phyloP scores from a whole-genome alignment of 495 filamentous ascomycete species.

The Penicillium herquei region DNA sequence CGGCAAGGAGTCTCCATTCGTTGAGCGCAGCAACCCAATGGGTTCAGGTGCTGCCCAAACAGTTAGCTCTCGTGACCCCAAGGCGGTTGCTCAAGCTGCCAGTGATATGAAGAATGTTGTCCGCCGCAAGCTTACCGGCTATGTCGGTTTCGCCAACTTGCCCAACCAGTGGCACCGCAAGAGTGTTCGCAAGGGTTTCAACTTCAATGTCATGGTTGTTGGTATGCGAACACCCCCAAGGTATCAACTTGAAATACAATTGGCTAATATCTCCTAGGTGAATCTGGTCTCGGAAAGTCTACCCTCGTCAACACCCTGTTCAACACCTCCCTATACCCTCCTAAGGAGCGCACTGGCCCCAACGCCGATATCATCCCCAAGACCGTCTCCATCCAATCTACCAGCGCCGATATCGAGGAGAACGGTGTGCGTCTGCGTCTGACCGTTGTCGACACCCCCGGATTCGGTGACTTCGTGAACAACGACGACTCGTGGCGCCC shows the following conservation, averaged over 20 bases:
- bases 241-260: neutral
- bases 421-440: conserved; percentile 96
- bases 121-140: conserved; percentile 94
- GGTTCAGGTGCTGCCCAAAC: conserved; percentile 61
- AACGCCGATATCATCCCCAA: conserved; percentile 98
- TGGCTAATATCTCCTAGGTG: conserved; percentile 56
- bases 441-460: conserved; percentile 96
- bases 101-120: conserved; percentile 96
- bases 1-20: conserved; percentile 57
- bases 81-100: conserved; percentile 71
- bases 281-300: conserved; percentile 98
- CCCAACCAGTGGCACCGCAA: conserved; percentile 99
- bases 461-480: conserved; percentile 99
- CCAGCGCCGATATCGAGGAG: conserved; percentile 98
- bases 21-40: conserved; percentile 62
- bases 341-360: conserved; percentile 94
- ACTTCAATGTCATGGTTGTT: conserved; percentile 99
- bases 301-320: conserved; percentile 99
- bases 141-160: conserved; percentile 97
- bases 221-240: conserved; percentile 54
- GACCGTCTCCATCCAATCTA: conserved; percentile 97
- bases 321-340: conserved; percentile 98
- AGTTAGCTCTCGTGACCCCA: conserved; percentile 78
- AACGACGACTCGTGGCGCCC: conserved; percentile 99
- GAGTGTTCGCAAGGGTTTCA: conserved; percentile 99